Base-by-base conservation (phyloP, 441 rosid genomes). In the Aleurites moluccanus region DNA sequence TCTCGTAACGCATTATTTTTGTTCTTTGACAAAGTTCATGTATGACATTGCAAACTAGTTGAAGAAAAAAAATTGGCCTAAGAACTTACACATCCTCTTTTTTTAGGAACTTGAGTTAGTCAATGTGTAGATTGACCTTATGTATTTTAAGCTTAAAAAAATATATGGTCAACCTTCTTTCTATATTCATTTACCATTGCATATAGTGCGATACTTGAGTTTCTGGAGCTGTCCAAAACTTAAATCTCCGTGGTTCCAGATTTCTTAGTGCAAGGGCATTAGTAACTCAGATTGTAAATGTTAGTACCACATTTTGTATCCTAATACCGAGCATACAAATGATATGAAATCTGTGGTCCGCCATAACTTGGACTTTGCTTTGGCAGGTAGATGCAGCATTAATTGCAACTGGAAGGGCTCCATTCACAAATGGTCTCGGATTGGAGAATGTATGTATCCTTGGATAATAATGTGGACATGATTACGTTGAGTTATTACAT, bases 371-470 rank as follows among this genome's bases (percentile, higher is more conserved):
- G 55, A 9, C 45, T 77, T 81, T 75, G 74, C 67, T 70, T 73
- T 69, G 75, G 70, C 62, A 95, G 99, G 97, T 95, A 47, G 97
- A 95, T 87, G 92, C 98, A 33, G 98, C 99, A 76, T 82, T 95
- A 28, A 95, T 95, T 83, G 98, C 99, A 28, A 95, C 99, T 68
- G 98, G 99, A 83, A 86, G 98, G 82, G 97, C 98, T 78, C 99
- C 98, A 65, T 95, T 89, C 83, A 95, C 99, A n/a, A 86, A 85
- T 59, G 97, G 97, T 82, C 97, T 95, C 77, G 98, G 99, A 81
- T 81, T 95, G 86, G 98, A 95, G 83, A 92, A 87, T 84, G 98
- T 95, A 82, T 33, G 86, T 67, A 62, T 70, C 73, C 57, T 57
- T 73, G 59, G 40, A 69, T 30, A 67, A 73, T 69, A 63, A 71